These are phyloP conservation scores for Verticillium klebahnii DNA, from an alignment of 2,329 filamentous ascomycete genomes.

Conservation along the genomic window DNA sequence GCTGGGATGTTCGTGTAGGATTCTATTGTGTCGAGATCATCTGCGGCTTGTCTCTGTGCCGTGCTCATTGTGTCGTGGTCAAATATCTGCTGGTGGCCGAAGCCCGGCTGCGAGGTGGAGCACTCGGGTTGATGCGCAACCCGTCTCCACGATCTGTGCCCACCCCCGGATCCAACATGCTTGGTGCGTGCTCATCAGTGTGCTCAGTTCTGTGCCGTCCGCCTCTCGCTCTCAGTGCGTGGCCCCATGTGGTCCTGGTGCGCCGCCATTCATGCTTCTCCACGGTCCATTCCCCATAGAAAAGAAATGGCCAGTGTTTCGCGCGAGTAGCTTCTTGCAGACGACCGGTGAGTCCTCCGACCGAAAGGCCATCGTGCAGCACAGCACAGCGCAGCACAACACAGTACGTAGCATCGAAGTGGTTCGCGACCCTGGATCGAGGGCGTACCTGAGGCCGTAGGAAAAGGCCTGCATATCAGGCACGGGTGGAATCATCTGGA, in stretches of 20 bases:
- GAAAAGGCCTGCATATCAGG: neutral
- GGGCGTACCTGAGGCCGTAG: neutral
- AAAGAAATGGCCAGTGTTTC: neutral
- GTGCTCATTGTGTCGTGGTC: neutral
- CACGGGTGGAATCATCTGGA: neutral
- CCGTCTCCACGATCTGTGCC: slow-evolving; percentile 1
- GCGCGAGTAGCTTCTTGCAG: neutral
- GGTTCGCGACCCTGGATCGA: neutral
- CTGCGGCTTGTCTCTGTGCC: neutral
- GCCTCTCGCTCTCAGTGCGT: neutral
- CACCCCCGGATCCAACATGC: neutral
- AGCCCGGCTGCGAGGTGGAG: neutral
- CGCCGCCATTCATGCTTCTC: neutral
- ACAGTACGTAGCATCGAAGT: neutral
- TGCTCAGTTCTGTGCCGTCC: neutral
- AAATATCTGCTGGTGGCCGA: neutral
- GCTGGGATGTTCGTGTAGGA: neutral
- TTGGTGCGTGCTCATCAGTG: neutral
- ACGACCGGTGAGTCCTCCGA: neutral
- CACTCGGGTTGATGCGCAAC: neutral
- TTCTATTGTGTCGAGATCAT: neutral
- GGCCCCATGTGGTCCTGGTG: neutral
- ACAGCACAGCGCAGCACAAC: too few relatives aligned
- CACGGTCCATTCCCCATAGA: neutral
- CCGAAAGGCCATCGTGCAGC: too few relatives aligned